Evolutionary conservation across 1,139 yeast genomes (phyloP), one percentile per base, ranked within the genome.

Genomic region (Nakaseomyces kungkrabaensis): DNA sequence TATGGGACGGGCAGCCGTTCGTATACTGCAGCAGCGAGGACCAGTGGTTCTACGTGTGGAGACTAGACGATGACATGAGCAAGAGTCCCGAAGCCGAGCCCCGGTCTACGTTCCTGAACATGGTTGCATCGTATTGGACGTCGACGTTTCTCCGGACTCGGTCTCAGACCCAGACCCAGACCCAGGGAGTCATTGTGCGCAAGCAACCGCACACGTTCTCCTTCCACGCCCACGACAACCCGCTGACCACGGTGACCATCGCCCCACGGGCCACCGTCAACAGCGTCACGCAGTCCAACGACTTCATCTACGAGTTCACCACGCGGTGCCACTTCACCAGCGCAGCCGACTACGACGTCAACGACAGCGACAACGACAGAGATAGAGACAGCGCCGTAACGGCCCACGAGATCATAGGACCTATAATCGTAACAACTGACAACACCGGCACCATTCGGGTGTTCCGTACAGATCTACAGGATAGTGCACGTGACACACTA

Each of bases 211-310:
- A 79, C 56, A 80, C 80, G 63, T 74, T 85, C 3, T 75, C 85
- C 4, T 85, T 88, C 64, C 94, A 85, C 67, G 89, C 95, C 0
- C 90, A 86, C 67, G 81, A 79, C 59, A 72, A 82, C 1, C 76
- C 79, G 41, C 86, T 89, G 26, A 88, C 94, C 45, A 82, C 79
- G 32, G 94, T 96, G 0, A 60, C 79, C 0, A 79, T 88, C 68
- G 96, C 95, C 0, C 97, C 97, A 0, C 70, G 76, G 13, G 70
- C 72, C 2, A 82, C 96, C 0, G 73, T 78, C 51, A 79, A 77
- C 51, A 70, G 82, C n/a, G 66, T 89, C 48, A 82, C 84, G 44
- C 70, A 82, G 45, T 84, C 95, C 1, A 85, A 85, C 61, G 97
- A 89, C 63, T 79, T 85, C 4, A 79, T 89, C 4, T 88, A 77